Percentiles rank a stretch among this genome's conserved stretches.
Conservation (phyloP, 202 grass and related monocot genomes). For the Cymbopogon flexuosus region DNA sequence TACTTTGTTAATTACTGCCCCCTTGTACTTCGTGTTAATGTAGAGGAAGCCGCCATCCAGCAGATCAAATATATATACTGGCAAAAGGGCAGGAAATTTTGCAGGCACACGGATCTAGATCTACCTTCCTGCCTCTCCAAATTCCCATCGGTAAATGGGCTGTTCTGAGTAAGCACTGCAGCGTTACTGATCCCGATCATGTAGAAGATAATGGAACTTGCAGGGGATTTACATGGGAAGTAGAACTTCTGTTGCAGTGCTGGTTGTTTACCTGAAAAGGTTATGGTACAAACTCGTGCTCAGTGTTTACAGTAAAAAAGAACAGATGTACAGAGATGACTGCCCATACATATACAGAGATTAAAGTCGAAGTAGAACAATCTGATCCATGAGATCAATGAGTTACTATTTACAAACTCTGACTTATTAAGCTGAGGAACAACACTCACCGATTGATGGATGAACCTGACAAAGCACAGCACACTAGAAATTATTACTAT, state of each 20-base stretch:
- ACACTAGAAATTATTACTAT: not conserved
- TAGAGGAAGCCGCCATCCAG: slow-evolving; percentile 39
- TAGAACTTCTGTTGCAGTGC: slow-evolving; percentile 51
- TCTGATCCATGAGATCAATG: not conserved
- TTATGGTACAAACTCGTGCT: slow-evolving; percentile 21
- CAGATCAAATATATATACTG: slow-evolving; percentile 37
- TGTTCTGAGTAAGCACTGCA: slow-evolving; percentile 35
- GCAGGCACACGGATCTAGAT: slow-evolving; percentile 70
- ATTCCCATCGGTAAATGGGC: slow-evolving; percentile 60
- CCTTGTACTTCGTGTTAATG: slow-evolving; percentile 46
- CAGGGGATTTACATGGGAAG: slow-evolving; percentile 56
- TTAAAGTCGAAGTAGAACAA: too few species aligned
- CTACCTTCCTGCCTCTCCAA: slow-evolving; percentile 59
- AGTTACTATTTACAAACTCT: not conserved
- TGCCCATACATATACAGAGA: not conserved
- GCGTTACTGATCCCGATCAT: slow-evolving; percentile 39
- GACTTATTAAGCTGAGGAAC: not conserved
- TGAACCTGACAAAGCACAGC: not conserved
- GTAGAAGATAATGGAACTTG: slow-evolving; percentile 52
- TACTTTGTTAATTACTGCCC: slow-evolving; percentile 36
- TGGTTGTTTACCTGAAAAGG: slow-evolving; percentile 39
- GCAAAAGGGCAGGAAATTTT: slow-evolving; percentile 52
- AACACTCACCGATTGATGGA: not conserved
- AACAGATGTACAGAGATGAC: slow-evolving; percentile 10
- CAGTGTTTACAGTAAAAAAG: slow-evolving; percentile 24